Conservation (phyloP, 2,329 filamentous ascomycete species). For the Alternaria hordeiaustralica region DNA sequence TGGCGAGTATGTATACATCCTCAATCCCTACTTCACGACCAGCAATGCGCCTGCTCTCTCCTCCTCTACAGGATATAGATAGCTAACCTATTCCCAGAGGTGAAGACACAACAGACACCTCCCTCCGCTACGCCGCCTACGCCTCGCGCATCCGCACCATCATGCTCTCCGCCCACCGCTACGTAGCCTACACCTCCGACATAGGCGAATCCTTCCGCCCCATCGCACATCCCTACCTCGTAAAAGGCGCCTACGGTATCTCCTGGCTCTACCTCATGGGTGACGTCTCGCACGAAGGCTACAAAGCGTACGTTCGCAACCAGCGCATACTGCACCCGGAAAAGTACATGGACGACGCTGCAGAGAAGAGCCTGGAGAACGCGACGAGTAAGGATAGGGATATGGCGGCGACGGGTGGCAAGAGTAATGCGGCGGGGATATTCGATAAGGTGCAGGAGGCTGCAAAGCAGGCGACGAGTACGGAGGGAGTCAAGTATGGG, state of each 20-base stretch:
- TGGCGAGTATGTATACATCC: conserved; percentile 68
- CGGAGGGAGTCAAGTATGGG: conserved; percentile 30
- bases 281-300: conserved; percentile 91
- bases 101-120: conserved; percentile 81
- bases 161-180: conserved; percentile 87
- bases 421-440: conserved; percentile 9
- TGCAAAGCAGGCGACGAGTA: conserved; percentile 28
- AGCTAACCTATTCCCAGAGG: conserved; percentile 56
- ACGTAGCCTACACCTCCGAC: conserved; percentile 95
- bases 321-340: conserved; percentile 75
- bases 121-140: conserved; percentile 91
- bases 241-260: conserved; percentile 83
- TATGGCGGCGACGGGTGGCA: conserved; percentile 40
- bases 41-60: background rate
- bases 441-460: conserved; percentile 30
- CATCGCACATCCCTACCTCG: conserved; percentile 82
- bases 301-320: conserved; percentile 91
- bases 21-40: background rate
- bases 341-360: conserved; percentile 39
- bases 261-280: conserved; percentile 93
- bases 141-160: conserved; percentile 84
- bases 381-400: conserved; percentile 34
- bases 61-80: background rate
- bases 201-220: conserved; percentile 97
- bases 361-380: conserved; percentile 28